Conservation (phyloP, 495 filamentous ascomycete species). For the Neurospora sp. region DNA sequence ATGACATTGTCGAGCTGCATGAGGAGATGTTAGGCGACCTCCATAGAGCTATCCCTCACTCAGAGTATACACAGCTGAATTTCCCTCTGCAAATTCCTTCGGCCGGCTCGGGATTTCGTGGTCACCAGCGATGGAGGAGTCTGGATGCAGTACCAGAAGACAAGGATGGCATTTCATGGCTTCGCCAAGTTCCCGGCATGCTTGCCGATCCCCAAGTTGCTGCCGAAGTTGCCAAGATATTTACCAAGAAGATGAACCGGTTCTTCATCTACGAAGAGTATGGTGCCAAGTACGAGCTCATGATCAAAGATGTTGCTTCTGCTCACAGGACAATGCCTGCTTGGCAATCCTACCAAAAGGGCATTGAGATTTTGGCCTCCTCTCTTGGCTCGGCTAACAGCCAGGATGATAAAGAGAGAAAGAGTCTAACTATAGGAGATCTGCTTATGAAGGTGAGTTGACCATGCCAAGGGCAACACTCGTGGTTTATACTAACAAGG, state of each 20-base stretch:
- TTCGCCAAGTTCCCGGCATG: conserved; percentile 41
- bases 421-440: conserved; percentile 71
- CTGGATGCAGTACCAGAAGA: conserved; percentile 49
- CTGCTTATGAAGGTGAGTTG: conserved; percentile 74
- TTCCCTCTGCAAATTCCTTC: conserved; percentile 8
- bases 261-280: conserved; percentile 87
- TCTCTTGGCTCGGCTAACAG: conserved; percentile 63
- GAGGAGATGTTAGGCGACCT: conserved; percentile 60
- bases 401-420: conserved; percentile 52
- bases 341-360: conserved; percentile 77
- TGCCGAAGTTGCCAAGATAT: conserved; percentile 65
- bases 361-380: conserved; percentile 75
- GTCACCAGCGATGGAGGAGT: conserved; percentile 49
- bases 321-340: conserved; percentile 57
- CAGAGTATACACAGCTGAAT: conserved; percentile 46
- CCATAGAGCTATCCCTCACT: conserved; percentile 49
- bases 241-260: conserved; percentile 66
- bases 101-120: conserved; percentile 13
- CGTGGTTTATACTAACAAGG: conserved; percentile 9
- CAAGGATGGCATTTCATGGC: conserved; percentile 29
- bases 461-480: background rate
- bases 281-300: conserved; percentile 72
- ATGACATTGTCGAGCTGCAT: conserved; percentile 61
- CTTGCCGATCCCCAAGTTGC: conserved; percentile 61
- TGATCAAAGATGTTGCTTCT: conserved; percentile 65